Evolutionary conservation across 1,284 basidiomycete genomes (phyloP).

Genomic region (Schizopora paradoxa): DNA sequence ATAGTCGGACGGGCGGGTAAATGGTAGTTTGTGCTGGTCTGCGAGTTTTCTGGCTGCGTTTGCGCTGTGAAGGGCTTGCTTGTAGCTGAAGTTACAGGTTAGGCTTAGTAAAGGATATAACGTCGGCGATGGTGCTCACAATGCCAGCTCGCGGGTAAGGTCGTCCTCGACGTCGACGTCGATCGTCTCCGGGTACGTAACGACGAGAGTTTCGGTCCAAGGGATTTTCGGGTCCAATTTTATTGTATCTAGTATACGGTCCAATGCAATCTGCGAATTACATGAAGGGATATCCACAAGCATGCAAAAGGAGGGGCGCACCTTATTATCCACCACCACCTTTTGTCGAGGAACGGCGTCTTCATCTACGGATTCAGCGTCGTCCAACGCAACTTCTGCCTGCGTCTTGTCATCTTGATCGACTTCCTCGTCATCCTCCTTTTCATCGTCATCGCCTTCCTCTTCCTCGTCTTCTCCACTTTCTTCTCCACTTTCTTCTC

Average conservation of each 20-base stretch:
- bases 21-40: conserved; percentile 71
- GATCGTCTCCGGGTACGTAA: conserved; percentile 71
- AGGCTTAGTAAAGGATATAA: not conserved
- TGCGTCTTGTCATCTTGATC: conserved; percentile 36
- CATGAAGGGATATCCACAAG: no score
- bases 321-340: conserved; percentile 78
- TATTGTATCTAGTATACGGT: conserved; percentile 75
- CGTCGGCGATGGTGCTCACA: conserved; percentile 52
- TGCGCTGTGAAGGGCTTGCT: conserved; percentile 86
- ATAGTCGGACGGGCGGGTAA: conserved; percentile 91
- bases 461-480: conserved; percentile 26
- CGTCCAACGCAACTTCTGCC: conserved; percentile 60
- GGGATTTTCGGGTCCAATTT: conserved; percentile 70
- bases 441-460: conserved; percentile 24
- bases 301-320: conserved; percentile 30
- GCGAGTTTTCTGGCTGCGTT: conserved; percentile 73
- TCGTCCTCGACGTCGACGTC: conserved; percentile 84
- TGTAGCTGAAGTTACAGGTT: no score
- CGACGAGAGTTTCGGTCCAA: conserved; percentile 82
- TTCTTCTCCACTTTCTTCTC: conserved; percentile 24
- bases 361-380: conserved; percentile 69
- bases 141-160: conserved; percentile 89
- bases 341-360: conserved; percentile 77
- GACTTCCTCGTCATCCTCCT: conserved; percentile 31
- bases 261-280: conserved; percentile 61